Evolutionary conservation across 805 yeast species (phyloP).

Genomic region (Candida tibetensis): DNA sequence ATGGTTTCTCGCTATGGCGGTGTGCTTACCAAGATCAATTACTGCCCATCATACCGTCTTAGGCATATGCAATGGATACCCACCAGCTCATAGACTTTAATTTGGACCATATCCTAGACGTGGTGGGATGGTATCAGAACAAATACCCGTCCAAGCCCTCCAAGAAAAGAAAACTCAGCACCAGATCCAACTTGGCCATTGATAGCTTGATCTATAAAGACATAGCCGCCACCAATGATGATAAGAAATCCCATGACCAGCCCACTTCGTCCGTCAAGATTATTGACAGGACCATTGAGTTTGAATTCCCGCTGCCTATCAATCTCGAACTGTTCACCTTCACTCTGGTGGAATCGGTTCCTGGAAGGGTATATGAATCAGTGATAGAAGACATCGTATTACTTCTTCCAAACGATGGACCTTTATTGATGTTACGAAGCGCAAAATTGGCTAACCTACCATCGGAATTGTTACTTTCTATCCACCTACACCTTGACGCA

Average conservation of each 20-base stretch:
- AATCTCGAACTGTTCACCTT: constrained; percentile 2
- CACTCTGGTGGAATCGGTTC: constrained; percentile 4
- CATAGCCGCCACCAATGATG: constrained; percentile 5
- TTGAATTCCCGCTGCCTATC: constrained; percentile 11
- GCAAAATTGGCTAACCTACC: constrained; percentile 6
- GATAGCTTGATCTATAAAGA: constrained; percentile 17
- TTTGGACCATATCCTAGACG: constrained; percentile 9
- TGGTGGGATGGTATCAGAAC: constrained; percentile 4
- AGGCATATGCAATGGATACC: neutral
- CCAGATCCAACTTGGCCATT: constrained; percentile 11
- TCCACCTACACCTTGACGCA: constrained; percentile 10
- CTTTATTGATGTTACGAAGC: constrained; percentile 10
- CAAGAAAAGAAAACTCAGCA: constrained; percentile 9
- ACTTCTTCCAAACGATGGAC: constrained; percentile 3
- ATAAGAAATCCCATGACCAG: constrained; percentile 2
- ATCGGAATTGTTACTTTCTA: constrained; percentile 12
- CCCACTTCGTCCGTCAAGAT: constrained; percentile 8
- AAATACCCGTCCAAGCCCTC: constrained; percentile 1
- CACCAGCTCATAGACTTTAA: constrained; percentile 15
- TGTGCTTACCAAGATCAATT: too few relatives aligned
- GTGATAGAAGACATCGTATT: constrained; percentile 15
- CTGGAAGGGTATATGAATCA: constrained; percentile 8
- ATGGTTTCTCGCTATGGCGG: too few relatives aligned
- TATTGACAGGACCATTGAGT: constrained; percentile 9
- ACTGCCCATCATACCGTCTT: too few relatives aligned